A percentile compares a stretch with the other conserved stretches of the same genome.
Evolutionary conservation across 2,329 filamentous ascomycete genomes (phyloP).

Genomic region (Talaromyces pinophilus): DNA sequence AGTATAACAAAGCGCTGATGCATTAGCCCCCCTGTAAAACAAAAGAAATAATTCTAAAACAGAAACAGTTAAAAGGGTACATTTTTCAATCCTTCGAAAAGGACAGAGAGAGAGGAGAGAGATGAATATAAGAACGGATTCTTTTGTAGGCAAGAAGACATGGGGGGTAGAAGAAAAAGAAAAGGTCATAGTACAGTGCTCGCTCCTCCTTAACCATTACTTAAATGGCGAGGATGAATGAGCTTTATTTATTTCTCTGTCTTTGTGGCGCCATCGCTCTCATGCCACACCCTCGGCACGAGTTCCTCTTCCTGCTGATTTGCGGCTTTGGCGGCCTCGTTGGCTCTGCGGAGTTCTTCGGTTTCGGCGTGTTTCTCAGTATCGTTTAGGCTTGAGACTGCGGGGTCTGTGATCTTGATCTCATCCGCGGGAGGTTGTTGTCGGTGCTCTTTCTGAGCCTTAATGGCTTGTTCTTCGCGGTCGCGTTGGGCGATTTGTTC

Average conservation of each 20-base stretch:
- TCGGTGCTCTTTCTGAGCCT: conserved; percentile 1
- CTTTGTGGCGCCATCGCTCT: conserved; percentile 13
- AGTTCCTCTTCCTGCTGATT: conserved; percentile 45
- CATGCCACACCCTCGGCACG: conserved; percentile 53
- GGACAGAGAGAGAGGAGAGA: not conserved
- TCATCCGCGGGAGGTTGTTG: conserved; percentile 1
- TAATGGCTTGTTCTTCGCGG: conserved; percentile 21
- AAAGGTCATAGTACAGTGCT: conserved; percentile 15
- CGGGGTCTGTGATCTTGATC: conserved; percentile 23
- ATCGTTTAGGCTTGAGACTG: conserved; percentile 30
- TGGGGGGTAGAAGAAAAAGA: not conserved
- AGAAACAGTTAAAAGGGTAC: not conserved
- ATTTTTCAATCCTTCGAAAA: conserved; percentile 1
- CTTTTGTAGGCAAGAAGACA: not conserved
- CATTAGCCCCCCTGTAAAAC: conserved; percentile 1
- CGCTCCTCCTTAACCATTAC: too few relatives aligned
- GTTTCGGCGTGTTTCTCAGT: conserved; percentile 32
- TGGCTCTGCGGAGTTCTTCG: conserved; percentile 27
- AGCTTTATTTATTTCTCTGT: conserved; percentile 9
- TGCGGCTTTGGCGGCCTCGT: conserved; percentile 24
- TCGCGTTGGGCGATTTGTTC: conserved; percentile 31
- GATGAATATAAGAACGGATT: not conserved
- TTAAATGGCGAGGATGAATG: too few relatives aligned
- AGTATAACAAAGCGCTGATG: conserved; percentile 13
- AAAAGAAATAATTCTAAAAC: not conserved